Evolutionary conservation across 768 basidiomycete species (phyloP), one percentile per base, ranked within the genome.

Genomic region (Termitomyces sp.): DNA sequence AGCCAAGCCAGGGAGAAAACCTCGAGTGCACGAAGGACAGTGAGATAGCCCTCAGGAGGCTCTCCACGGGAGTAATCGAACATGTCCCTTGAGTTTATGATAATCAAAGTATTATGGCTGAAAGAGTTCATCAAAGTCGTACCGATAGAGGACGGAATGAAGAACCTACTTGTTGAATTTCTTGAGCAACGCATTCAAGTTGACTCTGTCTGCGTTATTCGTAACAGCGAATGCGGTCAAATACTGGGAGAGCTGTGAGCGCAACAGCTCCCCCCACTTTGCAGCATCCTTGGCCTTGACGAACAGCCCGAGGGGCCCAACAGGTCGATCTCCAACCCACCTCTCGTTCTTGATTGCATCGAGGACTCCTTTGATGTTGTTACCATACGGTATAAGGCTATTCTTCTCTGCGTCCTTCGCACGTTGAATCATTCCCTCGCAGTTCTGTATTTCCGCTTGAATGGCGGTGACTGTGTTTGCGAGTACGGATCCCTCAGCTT

Each of bases 31-130:
- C 93, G 86, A 24, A 96, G 75, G 24, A 95, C 80, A 6, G 95
- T 98, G 3, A 83, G 72, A 50, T 85, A 77, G 21, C 78, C 56
- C 19, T 65, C 64, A 2, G 80, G 77, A 11, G 88, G 86, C 64
- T 96, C 93, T 26, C 93, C 93, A 1, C 61, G 56, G 37, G 76
- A 75, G 62, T 81, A 95, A 64, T 97, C 91, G 66, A 97, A 98
- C 40, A 90, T 60, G 63, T 95, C 93, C 38, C 77, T 83, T 55
- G 81, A 77, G 22, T 81, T 77, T 51, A 88, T 83, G 60, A 90
- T 77, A 57, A 93, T 82, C 6, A 70, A 70, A 22, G 68, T 71
- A 22, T 78, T 67, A 9, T 41, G 54, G 59, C 87, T 89, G 35
- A 57, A 15, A 28, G 14, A 22, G 38, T 5, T 7, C 24, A 21